Evolutionary conservation across 768 basidiomycete species (phyloP).

Genomic region (Sarcodon sp.): DNA sequence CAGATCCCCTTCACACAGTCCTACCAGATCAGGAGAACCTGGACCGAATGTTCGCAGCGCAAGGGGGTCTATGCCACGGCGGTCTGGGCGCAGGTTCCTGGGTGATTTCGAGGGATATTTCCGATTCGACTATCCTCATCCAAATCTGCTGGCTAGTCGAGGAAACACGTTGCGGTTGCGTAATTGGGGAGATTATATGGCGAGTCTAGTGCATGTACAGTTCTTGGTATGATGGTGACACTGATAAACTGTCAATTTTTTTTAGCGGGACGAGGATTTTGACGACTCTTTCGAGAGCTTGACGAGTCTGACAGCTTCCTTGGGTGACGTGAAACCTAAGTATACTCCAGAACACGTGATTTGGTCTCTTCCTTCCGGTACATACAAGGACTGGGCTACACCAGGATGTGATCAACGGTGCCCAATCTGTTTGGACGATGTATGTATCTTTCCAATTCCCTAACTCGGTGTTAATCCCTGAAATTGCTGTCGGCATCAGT

Average conservation of each 20-base stretch:
- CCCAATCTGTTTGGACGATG: conserved; percentile 80
- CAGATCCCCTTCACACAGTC: too few relatives aligned
- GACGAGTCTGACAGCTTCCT: conserved; percentile 37
- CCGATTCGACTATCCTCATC: neutral
- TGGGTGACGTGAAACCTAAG: conserved; percentile 61
- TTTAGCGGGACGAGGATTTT: conserved; percentile 63
- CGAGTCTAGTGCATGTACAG: conserved; percentile 20
- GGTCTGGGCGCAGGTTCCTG: neutral
- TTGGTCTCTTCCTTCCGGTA: conserved; percentile 40
- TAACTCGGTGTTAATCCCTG: conserved; percentile 4
- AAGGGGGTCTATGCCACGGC: neutral
- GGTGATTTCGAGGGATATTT: neutral
- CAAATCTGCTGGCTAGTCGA: neutral
- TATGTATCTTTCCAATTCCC: conserved; percentile 22
- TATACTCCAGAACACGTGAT: conserved; percentile 53
- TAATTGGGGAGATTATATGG: conserved; percentile 34
- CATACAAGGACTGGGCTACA: conserved; percentile 58
- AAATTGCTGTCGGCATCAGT: conserved; percentile 29
- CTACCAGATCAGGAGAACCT: too few relatives aligned
- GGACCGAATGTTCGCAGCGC: neutral
- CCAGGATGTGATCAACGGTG: conserved; percentile 54
- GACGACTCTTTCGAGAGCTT: conserved; percentile 66
- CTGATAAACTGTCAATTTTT: conserved; percentile 2
- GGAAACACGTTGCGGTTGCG: conserved; percentile 1
- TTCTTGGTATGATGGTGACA: neutral